These are phyloP conservation scores for Botrytis pseudocinerea DNA, from an alignment of 2,329 filamentous ascomycete species.

Conservation along the genomic window DNA sequence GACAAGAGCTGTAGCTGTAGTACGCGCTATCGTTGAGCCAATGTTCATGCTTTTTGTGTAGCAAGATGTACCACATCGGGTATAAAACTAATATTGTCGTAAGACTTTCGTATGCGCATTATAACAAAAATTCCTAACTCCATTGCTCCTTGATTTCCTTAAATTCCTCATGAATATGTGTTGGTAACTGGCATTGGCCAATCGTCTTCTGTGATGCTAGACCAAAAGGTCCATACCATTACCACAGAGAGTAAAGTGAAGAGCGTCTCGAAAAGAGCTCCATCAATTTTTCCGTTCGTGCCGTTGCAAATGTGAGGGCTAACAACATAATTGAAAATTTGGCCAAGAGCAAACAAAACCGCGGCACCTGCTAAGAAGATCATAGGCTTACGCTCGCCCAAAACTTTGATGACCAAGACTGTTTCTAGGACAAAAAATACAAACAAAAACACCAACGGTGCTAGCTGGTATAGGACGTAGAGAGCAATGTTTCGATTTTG, in stretches of 20 bases:
- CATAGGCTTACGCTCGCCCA: constrained; percentile 92
- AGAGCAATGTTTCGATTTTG: constrained; percentile 75
- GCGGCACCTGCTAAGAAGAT: constrained; percentile 74
- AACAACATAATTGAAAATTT: constrained; percentile 94
- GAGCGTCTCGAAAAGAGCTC: constrained; percentile 86
- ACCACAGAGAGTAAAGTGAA: constrained; percentile 86
- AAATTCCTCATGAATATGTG: constrained; percentile 38
- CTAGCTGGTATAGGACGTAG: constrained; percentile 91
- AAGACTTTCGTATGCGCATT: constrained; percentile 33
- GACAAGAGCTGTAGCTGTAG: constrained; percentile 20
- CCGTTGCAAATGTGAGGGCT: constrained; percentile 88
- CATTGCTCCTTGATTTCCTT: constrained; percentile 27
- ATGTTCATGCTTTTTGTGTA: constrained; percentile 29
- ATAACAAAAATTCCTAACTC: constrained; percentile 37
- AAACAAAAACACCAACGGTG: constrained; percentile 85
- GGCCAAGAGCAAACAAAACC: constrained; percentile 84
- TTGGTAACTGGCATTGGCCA: constrained; percentile 66
- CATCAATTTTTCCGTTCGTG: constrained; percentile 83
- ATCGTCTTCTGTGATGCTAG: constrained; percentile 97
- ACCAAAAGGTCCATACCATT: constrained; percentile 94
- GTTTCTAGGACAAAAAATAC: constrained; percentile 83
- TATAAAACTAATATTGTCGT: constrained; percentile 38
- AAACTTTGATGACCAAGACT: constrained; percentile 78
- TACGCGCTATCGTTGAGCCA: constrained; percentile 21
- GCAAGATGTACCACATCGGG: constrained; percentile 29